These are phyloP conservation scores for Pseudopithomyces maydicus DNA, from an alignment of 2,329 filamentous ascomycete species.

Conservation along the genomic window DNA sequence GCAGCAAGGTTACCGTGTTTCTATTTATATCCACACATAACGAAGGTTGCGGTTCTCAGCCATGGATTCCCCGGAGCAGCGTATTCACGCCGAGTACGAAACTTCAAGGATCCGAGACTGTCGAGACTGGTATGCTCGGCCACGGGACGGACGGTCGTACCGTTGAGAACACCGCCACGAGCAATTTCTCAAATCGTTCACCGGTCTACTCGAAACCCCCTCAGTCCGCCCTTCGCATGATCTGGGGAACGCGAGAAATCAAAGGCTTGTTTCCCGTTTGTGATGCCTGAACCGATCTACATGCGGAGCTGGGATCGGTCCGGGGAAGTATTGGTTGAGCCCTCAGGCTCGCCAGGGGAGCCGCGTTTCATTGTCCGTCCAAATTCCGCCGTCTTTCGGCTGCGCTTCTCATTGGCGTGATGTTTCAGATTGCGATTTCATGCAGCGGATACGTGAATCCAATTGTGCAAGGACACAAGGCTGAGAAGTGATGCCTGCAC, in stretches of 20 bases:
- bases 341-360: background rate
- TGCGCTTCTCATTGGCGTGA: background rate
- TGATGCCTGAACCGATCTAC: background rate
- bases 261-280: background rate
- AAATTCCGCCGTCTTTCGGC: background rate
- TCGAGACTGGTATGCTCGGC: too few relatives aligned
- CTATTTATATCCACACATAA: too few relatives aligned
- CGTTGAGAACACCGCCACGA: too few relatives aligned
- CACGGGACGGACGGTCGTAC: too few relatives aligned
- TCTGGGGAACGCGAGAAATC: background rate
- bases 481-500: background rate
- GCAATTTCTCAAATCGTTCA: background rate
- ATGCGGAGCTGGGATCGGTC: background rate
- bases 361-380: constrained; percentile 1
- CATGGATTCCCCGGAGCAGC: too few relatives aligned
- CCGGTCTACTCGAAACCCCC: too few relatives aligned
- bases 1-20: too few relatives aligned
- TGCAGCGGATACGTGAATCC: background rate
- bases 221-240: background rate
- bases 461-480: background rate
- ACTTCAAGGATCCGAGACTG: too few relatives aligned
- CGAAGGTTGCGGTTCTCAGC: too few relatives aligned
- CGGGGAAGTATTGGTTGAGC: background rate
- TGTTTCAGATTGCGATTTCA: background rate
- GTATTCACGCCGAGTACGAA: too few relatives aligned